phyloP scores from a whole-genome alignment of 2,329 filamentous ascomycete genomes.

The Exophiala oligosperma region DNA sequence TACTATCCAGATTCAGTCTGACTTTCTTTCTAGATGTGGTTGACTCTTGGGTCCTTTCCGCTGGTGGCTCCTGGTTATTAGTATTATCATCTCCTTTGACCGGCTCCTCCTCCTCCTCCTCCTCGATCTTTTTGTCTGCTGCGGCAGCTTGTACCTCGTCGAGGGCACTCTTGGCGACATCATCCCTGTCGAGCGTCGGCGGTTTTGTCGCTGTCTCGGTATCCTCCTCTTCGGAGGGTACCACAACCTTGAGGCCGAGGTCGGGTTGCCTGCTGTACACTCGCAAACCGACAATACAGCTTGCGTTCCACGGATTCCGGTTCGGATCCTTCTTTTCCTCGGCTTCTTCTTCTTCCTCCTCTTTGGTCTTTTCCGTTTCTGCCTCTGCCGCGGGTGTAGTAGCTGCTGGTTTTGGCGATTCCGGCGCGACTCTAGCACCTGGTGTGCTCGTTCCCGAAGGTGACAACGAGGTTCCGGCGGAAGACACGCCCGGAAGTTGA shows the following conservation, averaged over 20 bases:
- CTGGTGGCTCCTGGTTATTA: neutral
- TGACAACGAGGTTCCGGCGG: neutral
- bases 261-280: constrained; percentile 48
- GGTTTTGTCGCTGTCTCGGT: constrained; percentile 32
- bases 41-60: neutral
- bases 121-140: constrained; percentile 7
- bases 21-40: neutral
- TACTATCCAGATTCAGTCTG: neutral
- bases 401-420: constrained; percentile 31
- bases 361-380: constrained; percentile 12
- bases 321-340: constrained; percentile 24
- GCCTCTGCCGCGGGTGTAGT: constrained; percentile 26
- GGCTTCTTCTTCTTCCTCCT: constrained; percentile 1
- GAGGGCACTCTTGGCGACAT: constrained; percentile 27
- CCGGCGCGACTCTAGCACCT: constrained; percentile 30
- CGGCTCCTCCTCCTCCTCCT: constrained; percentile 25
- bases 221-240: constrained; percentile 37
- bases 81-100: constrained; percentile 7
- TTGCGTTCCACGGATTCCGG: constrained; percentile 58
- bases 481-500: constrained; percentile 24
- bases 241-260: constrained; percentile 55
- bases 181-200: constrained; percentile 46
- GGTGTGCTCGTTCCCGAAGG: constrained; percentile 26
- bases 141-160: constrained; percentile 23
- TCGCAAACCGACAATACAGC: constrained; percentile 60